Conservation (phyloP, 2,329 filamentous ascomycete species). For the Ascochyta viciae-villosae region DNA sequence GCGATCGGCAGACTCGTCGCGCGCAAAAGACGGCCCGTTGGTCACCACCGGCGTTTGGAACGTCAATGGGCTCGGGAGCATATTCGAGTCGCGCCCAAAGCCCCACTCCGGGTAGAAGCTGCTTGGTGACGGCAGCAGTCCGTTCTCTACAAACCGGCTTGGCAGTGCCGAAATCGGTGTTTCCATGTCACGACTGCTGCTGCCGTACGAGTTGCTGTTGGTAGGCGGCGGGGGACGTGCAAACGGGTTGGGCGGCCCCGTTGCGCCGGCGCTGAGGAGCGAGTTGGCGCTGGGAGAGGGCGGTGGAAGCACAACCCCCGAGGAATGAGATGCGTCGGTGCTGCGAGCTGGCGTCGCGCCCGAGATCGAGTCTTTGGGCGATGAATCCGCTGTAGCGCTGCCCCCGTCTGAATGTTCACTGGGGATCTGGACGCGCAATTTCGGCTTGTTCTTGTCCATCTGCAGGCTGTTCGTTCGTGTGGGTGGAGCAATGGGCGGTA, state of each 20-base stretch:
- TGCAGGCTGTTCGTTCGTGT: constrained; percentile 75
- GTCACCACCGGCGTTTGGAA: constrained; percentile 79
- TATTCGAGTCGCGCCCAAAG: constrained; percentile 79
- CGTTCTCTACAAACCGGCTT: constrained; percentile 86
- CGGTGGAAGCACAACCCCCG: constrained; percentile 83
- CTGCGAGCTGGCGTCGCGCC: constrained; percentile 64
- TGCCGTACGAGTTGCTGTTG: constrained; percentile 55
- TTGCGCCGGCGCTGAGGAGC: constrained; percentile 87
- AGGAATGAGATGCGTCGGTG: constrained; percentile 65
- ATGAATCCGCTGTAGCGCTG: constrained; percentile 75
- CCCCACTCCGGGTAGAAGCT: constrained; percentile 94
- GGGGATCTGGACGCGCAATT: constrained; percentile 92
- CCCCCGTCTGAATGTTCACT: constrained; percentile 85
- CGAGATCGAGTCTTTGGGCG: constrained; percentile 66
- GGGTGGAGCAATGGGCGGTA: constrained; percentile 75
- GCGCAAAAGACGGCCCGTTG: constrained; percentile 53
- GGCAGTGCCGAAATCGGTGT: constrained; percentile 95
- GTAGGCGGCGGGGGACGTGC: constrained; percentile 82
- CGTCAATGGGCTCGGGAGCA: constrained; percentile 88
- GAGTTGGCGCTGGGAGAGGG: constrained; percentile 89
- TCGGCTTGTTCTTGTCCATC: constrained; percentile 73
- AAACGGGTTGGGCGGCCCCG: constrained; percentile 93
- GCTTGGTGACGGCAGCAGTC: constrained; percentile 87
- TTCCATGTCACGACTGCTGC: constrained; percentile 56
- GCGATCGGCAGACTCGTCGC: constrained; percentile 50